Base-by-base conservation (phyloP, 768 basidiomycete genomes). In the Melanogaster broomeanus region DNA sequence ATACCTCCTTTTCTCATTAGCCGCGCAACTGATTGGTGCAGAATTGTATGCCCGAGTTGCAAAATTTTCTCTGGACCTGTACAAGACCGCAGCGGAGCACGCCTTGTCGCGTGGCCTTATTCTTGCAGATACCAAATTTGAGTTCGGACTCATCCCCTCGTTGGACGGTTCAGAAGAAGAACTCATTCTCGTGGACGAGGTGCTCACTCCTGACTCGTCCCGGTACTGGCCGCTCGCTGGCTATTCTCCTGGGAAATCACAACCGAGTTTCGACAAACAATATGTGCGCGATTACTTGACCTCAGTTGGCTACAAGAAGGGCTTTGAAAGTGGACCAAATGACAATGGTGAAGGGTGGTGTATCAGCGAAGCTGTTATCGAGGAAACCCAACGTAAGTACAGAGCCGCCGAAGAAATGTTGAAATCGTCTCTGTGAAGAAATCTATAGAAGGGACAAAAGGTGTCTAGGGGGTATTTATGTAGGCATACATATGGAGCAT, bases 111-210 rank as follows among this genome's bases (percentile, higher is more conserved):
- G 84, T 5, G 95, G 93, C 16, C 77, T 98, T 51, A 97, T 98
- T 61, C 85, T 99, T 39, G 97, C 94, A 21, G 96, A 99, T 70
- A 98, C 95, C 35, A 99, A 99, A 68, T 98, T 98, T 69, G 97
- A 98, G 73, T 99, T 99, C 63, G 97, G 97, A 6, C 81, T 98
- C 39, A 62, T 93, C 42, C 75, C 74, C 3, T 69, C 73, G 8
- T 49, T 62, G 9, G 58, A 58, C 31, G 61, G 59, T 59, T 6
- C 66, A 66, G 59, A 66, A 66, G 59, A 76, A 69, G 70, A 81
- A 22, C 76, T 98, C 21, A 90, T 96, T 55, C 81, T 98, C 42
- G 87, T 98, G 58, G 97, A 99, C 69, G 97, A 99, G 66, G 82
- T 90, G n/a, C 81, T 99, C 47, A 98, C 97, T 0, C 95, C 96